Percentiles rank a stretch among this genome's conserved stretches.
These are phyloP conservation scores for Pinus tabuliformis DNA, from an alignment of 75 land plant species.

Conservation along the genomic window DNA sequence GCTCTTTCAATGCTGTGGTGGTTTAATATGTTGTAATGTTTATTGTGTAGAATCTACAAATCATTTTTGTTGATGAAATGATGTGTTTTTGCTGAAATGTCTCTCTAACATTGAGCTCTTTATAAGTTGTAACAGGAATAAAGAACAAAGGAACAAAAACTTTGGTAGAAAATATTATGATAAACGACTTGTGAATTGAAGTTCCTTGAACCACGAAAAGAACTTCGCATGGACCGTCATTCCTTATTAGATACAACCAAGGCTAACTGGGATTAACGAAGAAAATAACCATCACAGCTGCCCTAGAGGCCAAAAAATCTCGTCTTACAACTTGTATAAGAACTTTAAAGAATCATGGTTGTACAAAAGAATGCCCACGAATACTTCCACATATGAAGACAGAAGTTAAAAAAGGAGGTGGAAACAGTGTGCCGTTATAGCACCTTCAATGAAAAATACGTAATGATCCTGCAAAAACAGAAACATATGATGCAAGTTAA, in stretches of 20 bases:
- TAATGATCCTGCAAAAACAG: not conserved
- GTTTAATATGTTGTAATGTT: no score
- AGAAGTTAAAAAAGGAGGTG: not conserved
- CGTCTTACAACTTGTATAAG: not conserved
- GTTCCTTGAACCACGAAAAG: not conserved
- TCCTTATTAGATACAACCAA: conserved; percentile 10
- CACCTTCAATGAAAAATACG: not conserved
- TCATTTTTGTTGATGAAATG: no score
- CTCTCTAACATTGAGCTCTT: no score
- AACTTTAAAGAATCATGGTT: conserved; percentile 6
- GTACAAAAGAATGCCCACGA: conserved; percentile 3
- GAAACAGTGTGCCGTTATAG: not conserved
- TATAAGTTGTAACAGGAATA: no score
- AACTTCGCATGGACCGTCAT: not conserved
- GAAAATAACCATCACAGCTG: not conserved
- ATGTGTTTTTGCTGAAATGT: no score
- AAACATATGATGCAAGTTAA: not conserved
- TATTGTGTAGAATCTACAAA: no score
- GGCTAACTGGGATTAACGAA: not conserved
- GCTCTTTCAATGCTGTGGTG: no score
- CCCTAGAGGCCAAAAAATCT: conserved; percentile 6
- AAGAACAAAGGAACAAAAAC: not conserved
- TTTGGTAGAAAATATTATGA: not conserved
- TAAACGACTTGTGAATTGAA: not conserved
- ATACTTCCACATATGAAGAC: not conserved